Percentiles rank a stretch among this genome's conserved stretches.
Evolutionary conservation across 192 early-diverging fungal genomes (phyloP).

Genomic region (Haplosporangium gracile): DNA sequence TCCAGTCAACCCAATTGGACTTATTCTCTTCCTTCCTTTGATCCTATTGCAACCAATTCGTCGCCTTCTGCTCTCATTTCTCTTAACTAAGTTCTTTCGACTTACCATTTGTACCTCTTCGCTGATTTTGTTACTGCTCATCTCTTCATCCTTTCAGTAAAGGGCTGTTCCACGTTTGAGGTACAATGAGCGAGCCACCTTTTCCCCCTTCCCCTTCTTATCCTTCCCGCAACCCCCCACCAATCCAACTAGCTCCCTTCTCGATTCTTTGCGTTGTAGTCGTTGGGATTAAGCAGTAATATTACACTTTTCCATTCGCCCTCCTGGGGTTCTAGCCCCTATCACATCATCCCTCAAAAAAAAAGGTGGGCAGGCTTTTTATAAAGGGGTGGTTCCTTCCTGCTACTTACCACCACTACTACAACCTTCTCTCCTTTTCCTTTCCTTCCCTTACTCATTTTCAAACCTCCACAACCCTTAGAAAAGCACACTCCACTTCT

Average conservation of each 20-base stretch:
- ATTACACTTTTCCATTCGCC: background rate
- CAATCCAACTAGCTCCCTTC: background rate
- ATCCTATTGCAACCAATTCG: background rate
- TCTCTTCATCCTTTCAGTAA: background rate
- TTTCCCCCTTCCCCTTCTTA: background rate
- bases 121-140: background rate
- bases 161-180: constrained; percentile 5
- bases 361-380: background rate
- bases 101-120: background rate
- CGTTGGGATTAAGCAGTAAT: background rate
- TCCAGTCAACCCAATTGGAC: background rate
- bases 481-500: background rate
- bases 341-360: background rate
- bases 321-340: background rate
- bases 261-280: background rate
- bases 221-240: background rate
- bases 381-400: background rate
- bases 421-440: background rate
- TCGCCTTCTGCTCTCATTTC: background rate
- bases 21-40: background rate
- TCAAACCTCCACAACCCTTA: background rate
- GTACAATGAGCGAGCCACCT: background rate
- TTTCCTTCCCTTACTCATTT: background rate
- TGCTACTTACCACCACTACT: background rate
- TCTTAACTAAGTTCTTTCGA: background rate